Evolutionary conservation across 208 protist species (phyloP), one percentile per base, ranked within the genome.

Genomic region (Crithidia mellificae): DNA sequence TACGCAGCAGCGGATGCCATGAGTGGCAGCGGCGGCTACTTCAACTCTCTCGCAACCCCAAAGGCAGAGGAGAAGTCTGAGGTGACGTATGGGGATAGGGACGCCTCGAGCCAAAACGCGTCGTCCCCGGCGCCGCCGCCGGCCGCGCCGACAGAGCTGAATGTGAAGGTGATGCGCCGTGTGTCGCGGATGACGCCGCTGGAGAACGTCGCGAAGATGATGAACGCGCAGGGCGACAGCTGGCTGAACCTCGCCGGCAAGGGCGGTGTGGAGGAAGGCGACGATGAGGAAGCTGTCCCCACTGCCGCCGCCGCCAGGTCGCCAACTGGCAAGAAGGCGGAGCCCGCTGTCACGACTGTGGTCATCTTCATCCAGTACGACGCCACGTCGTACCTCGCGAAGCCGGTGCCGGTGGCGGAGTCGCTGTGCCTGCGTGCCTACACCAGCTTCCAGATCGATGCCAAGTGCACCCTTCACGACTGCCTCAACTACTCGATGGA

Each of bases 401-500:
- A 52, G 22, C 32, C 63, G 2, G 63, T 44, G 4, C 32, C 49
- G 27, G 32, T 65, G 34, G 59, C 20, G 59, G 69, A 63, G 52
- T 61, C 63, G 54, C n/a, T 63, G 53, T 52, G 47, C 24, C 6
- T 43, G 55, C 44, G 34, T 24, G 30, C 63, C 1, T 43, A 29
- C 32, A 63, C 50, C 50, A 58, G 67, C 25, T 63, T 65, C 34
- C 59, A 55, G 27, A 30, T 8, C n/a, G 77, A 79, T 19, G n/a
- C 55, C n/a, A 61, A 41, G 36, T 84, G 82, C 55, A 77, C 78
- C 17, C 69, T 88, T 22, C 44, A 77, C 19, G 78, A 84, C 19
- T 85, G 82, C 55, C 63, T 88, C 39, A 14, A 9, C n/a, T 55
- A 74, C 34, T 64, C 76, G 25, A 77, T 80, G 68, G 59, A 80